Evolutionary conservation across 257 asterid species (phyloP).

Genomic region (Ehretia macrophylla): DNA sequence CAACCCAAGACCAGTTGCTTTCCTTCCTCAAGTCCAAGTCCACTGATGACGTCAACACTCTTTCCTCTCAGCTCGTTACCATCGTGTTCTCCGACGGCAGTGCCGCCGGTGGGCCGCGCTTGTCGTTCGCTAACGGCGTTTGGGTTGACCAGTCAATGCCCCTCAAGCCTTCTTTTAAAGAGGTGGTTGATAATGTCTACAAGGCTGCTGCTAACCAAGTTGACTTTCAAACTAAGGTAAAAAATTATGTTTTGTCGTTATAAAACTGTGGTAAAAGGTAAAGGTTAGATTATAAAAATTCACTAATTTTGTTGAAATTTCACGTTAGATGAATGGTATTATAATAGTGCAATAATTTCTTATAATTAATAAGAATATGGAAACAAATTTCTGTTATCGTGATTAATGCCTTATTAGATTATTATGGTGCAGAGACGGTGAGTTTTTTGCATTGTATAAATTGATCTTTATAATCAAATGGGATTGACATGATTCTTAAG

Average conservation of each 20-base stretch:
- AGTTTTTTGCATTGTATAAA: background rate
- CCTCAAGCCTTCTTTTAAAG: conserved; percentile 28
- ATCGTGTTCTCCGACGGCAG: conserved; percentile 33
- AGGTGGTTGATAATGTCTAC: conserved; percentile 23
- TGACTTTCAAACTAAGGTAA: conserved; percentile 37
- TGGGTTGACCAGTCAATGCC: conserved; percentile 41
- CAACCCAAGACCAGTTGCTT: conserved; percentile 29
- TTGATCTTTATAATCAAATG: too few species aligned
- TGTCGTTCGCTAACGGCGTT: conserved; percentile 32
- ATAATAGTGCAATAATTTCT: too few species aligned
- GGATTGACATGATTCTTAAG: too few species aligned
- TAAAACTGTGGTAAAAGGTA: too few species aligned
- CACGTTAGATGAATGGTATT: too few species aligned
- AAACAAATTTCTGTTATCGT: too few species aligned
- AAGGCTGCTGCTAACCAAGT: conserved; percentile 28
- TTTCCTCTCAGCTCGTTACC: conserved; percentile 29
- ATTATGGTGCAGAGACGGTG: too few species aligned
- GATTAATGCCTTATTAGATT: too few species aligned
- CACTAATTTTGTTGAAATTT: too few species aligned
- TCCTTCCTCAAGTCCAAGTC: conserved; percentile 30
- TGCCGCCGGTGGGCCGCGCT: conserved; percentile 32
- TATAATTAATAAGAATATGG: too few species aligned
- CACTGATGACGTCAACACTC: conserved; percentile 21
- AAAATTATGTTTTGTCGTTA: background rate
- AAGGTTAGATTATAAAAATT: too few species aligned